Evolutionary conservation across 2,329 filamentous ascomycete genomes (phyloP).

Genomic region (Phaeosphaeriaceae sp.): DNA sequence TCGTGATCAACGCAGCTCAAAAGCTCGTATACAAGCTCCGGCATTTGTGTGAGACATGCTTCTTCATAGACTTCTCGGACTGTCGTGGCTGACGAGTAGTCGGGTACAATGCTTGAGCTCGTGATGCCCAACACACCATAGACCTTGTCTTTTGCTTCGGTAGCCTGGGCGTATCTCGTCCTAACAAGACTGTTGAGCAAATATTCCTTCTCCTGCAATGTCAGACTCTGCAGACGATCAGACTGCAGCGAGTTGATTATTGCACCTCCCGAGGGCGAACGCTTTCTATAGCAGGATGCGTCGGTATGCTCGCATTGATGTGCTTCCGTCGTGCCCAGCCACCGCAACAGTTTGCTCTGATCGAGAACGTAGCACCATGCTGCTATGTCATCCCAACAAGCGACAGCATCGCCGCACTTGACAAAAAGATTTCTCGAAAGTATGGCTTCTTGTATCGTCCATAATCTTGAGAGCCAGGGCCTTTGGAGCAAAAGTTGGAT

Average conservation of each 20-base stretch:
- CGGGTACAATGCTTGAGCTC: conserved; percentile 14
- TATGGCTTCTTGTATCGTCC: conserved; percentile 34
- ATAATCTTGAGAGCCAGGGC: conserved; percentile 30
- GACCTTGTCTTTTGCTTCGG: conserved; percentile 31
- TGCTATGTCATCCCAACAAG: conserved; percentile 29
- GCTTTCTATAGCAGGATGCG: not conserved
- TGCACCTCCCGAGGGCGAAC: conserved; percentile 8
- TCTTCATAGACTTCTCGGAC: conserved; percentile 26
- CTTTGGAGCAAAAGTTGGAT: conserved; percentile 22
- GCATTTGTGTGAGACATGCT: conserved; percentile 18
- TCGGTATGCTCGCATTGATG: not conserved
- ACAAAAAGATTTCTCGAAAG: conserved; percentile 24
- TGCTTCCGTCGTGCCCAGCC: not conserved
- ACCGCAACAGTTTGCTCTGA: conserved; percentile 15
- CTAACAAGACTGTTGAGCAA: conserved; percentile 21
- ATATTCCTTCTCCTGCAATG: conserved; percentile 4
- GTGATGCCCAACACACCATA: conserved; percentile 33
- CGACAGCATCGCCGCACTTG: conserved; percentile 22
- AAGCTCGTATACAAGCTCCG: conserved; percentile 12
- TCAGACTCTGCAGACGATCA: conserved; percentile 11
- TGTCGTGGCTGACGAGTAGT: conserved; percentile 18
- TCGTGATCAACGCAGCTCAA: conserved; percentile 34
- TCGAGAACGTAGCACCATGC: conserved; percentile 22
- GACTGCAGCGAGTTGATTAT: conserved; percentile 17
- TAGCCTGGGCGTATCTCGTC: conserved; percentile 31